Conservation (phyloP, 257 asterid species). For the Solanum verrucosum region DNA sequence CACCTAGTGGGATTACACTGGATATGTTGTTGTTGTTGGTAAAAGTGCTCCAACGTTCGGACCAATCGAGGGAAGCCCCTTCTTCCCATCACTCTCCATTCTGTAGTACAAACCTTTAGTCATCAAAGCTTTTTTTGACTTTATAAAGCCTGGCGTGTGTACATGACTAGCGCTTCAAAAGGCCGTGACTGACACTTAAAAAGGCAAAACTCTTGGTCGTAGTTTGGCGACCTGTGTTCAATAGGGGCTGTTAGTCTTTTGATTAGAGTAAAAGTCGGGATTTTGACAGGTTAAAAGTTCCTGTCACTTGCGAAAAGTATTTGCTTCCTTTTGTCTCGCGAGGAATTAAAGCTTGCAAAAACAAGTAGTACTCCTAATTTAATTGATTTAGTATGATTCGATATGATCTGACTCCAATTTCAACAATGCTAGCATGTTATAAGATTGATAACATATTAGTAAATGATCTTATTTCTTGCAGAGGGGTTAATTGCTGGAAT, state of each 20-base stretch:
- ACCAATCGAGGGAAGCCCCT: neutral
- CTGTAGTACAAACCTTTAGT: neutral
- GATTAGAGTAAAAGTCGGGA: neutral
- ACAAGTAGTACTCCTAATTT: neutral
- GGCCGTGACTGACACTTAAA: neutral
- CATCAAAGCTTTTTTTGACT: neutral
- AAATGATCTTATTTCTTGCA: neutral
- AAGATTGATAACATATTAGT: neutral
- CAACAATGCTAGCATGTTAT: neutral
- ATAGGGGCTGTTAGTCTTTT: neutral
- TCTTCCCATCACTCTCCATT: neutral
- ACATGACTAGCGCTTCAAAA: neutral
- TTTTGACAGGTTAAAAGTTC: neutral
- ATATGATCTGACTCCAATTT: neutral
- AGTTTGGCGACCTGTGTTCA: neutral
- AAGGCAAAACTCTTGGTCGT: neutral
- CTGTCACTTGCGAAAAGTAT: neutral
- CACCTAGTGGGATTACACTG: neutral
- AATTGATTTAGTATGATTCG: neutral
- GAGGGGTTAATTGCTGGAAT: neutral
- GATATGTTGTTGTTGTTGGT: neutral
- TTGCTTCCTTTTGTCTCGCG: neutral
- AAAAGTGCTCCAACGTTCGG: neutral
- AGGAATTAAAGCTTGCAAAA: neutral
- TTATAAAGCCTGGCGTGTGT: neutral